phyloP scores from a whole-genome alignment of 345 rosid species.

The Anacardium occidentale region DNA sequence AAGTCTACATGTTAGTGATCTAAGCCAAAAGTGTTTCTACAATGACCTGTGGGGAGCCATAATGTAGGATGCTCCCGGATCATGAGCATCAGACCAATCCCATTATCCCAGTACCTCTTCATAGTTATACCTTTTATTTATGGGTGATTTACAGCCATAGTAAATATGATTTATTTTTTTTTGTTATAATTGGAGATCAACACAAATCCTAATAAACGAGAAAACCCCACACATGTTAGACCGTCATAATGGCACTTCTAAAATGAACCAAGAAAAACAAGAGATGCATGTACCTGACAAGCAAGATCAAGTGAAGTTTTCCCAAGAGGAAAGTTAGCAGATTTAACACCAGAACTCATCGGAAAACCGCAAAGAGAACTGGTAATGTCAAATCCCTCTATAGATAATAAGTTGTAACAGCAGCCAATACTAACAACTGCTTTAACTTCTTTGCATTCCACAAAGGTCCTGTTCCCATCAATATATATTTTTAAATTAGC shows the following conservation, averaged over 20 bases:
- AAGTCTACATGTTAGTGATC: no score
- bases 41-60: no score
- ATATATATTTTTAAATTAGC: slow-evolving; percentile 8
- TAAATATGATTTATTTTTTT: neutral
- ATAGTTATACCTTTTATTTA: neutral
- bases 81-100: neutral
- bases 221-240: neutral
- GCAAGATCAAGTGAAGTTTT: slow-evolving; percentile 79
- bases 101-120: neutral
- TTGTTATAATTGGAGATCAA: neutral
- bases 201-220: neutral
- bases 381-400: slow-evolving; percentile 38
- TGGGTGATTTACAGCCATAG: neutral
- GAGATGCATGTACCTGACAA: slow-evolving; percentile 67
- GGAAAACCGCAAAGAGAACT: slow-evolving; percentile 64
- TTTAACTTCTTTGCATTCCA: slow-evolving; percentile 64
- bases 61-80: no score
- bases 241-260: slow-evolving; percentile 6
- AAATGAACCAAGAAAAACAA: neutral
- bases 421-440: slow-evolving; percentile 93
- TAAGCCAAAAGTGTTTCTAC: no score
- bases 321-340: slow-evolving; percentile 52
- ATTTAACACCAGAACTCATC: slow-evolving; percentile 68
- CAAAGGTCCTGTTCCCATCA: slow-evolving; percentile 54
- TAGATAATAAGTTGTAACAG: slow-evolving; percentile 90